Evolutionary conservation across 1,284 basidiomycete genomes (phyloP).

Genomic region (Thelephora terrestris): DNA sequence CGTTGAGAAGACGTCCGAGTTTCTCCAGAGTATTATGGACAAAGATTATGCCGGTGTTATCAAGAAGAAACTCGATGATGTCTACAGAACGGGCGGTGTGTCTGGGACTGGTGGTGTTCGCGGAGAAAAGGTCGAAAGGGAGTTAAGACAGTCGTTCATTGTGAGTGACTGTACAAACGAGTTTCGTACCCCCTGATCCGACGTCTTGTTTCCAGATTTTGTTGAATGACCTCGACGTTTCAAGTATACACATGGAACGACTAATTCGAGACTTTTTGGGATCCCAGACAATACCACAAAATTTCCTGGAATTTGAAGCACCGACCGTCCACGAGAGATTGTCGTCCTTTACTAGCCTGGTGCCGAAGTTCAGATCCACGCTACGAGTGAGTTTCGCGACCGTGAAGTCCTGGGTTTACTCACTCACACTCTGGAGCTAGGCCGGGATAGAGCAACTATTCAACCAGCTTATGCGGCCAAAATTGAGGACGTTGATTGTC

Average conservation of each 20-base stretch:
- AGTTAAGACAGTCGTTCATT: constrained; percentile 69
- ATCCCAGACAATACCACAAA: constrained; percentile 49
- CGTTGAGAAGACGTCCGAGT: constrained; percentile 49
- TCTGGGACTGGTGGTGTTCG: constrained; percentile 30
- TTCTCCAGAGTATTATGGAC: constrained; percentile 68
- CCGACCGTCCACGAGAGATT: constrained; percentile 36
- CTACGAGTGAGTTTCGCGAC: constrained; percentile 45
- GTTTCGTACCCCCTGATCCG: not conserved
- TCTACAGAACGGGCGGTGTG: constrained; percentile 53
- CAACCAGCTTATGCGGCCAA: constrained; percentile 83
- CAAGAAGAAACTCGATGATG: constrained; percentile 75
- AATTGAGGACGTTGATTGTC: constrained; percentile 70
- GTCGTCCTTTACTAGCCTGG: constrained; percentile 39
- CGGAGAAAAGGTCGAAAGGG: constrained; percentile 68
- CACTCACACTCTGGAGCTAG: constrained; percentile 27
- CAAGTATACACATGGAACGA: constrained; percentile 77
- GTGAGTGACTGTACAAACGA: constrained; percentile 35
- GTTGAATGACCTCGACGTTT: constrained; percentile 84
- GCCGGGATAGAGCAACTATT: constrained; percentile 89
- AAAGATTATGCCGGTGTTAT: constrained; percentile 72
- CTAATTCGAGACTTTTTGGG: constrained; percentile 61
- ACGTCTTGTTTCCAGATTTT: constrained; percentile 45
- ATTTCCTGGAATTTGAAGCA: constrained; percentile 59
- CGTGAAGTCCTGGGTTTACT: constrained; percentile 8
- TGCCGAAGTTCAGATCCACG: constrained; percentile 57